phyloP scores from a whole-genome alignment of 2,329 filamentous ascomycete species.

The Bipolaris oryzae region DNA sequence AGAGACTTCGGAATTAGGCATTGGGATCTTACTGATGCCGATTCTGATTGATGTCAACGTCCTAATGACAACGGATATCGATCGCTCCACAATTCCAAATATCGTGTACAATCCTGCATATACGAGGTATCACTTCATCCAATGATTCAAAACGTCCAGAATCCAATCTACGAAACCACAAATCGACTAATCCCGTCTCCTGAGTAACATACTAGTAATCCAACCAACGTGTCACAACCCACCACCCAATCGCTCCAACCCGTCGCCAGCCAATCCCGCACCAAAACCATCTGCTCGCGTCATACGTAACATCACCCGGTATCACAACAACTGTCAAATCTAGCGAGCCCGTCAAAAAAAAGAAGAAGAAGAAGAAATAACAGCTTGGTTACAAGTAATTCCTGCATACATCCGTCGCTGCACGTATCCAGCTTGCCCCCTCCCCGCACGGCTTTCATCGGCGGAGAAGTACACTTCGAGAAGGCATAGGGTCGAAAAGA shows the following conservation, averaged over 20 bases:
- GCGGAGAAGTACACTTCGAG: background rate
- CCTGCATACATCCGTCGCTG: constrained; percentile 11
- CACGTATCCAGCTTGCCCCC: constrained; percentile 1
- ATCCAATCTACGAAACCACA: no score
- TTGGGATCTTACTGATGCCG: background rate
- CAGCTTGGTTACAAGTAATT: background rate
- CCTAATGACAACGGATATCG: background rate
- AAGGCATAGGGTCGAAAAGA: background rate
- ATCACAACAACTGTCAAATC: background rate
- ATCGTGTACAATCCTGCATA: background rate
- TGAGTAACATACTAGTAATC: constrained; percentile 1
- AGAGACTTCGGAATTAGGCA: background rate
- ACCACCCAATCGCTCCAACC: background rate
- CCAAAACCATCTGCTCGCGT: background rate
- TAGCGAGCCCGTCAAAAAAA: background rate
- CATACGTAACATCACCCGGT: constrained; percentile 2
- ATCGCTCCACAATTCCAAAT: background rate
- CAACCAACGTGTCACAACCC: constrained; percentile 5
- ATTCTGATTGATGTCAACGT: background rate
- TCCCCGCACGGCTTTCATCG: background rate
- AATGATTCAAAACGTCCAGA: no score
- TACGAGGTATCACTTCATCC: no score
- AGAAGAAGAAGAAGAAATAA: no score
- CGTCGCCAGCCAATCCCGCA: background rate
- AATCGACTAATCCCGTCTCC: background rate